Evolutionary conservation across 371 early-diverging fungal species (phyloP).

Genomic region (Mucor irregularis): DNA sequence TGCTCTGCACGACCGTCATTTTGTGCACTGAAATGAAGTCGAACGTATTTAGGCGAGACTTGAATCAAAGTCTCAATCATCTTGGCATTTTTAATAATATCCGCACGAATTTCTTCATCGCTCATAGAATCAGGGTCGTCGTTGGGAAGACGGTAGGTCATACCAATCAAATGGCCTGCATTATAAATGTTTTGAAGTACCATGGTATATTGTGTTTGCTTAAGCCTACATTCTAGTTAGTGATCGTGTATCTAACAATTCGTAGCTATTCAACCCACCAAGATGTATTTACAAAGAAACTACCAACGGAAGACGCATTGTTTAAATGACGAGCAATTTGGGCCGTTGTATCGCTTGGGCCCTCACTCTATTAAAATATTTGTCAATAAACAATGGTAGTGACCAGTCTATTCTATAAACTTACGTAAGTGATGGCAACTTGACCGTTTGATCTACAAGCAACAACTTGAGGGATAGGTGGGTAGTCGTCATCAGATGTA

Average conservation of each 20-base stretch:
- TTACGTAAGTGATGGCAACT: constrained; percentile 60
- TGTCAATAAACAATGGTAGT: not conserved
- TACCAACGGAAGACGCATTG: constrained; percentile 54
- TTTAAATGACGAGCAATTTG: constrained; percentile 56
- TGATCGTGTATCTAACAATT: not conserved
- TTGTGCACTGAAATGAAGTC: constrained; percentile 52
- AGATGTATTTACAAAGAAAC: constrained; percentile 60
- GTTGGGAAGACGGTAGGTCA: constrained; percentile 58
- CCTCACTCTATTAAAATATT: constrained; percentile 46
- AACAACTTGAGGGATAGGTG: constrained; percentile 13
- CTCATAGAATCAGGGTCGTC: constrained; percentile 47
- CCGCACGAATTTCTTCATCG: constrained; percentile 45
- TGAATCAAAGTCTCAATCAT: constrained; percentile 51
- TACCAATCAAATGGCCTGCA: constrained; percentile 60
- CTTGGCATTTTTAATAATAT: constrained; percentile 51
- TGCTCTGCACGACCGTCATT: constrained; percentile 44
- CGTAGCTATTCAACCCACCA: constrained; percentile 35
- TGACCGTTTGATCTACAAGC: constrained; percentile 51
- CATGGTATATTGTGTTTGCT: constrained; percentile 54
- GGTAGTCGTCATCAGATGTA: not conserved
- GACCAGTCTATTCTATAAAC: constrained; percentile 5
- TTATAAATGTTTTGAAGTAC: constrained; percentile 53
- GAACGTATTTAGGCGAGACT: constrained; percentile 54
- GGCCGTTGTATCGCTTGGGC: constrained; percentile 62
- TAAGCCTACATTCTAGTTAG: constrained; percentile 22